phyloP scores from a whole-genome alignment of 495 filamentous ascomycete species.

The Elaphomyces granulatus region DNA sequence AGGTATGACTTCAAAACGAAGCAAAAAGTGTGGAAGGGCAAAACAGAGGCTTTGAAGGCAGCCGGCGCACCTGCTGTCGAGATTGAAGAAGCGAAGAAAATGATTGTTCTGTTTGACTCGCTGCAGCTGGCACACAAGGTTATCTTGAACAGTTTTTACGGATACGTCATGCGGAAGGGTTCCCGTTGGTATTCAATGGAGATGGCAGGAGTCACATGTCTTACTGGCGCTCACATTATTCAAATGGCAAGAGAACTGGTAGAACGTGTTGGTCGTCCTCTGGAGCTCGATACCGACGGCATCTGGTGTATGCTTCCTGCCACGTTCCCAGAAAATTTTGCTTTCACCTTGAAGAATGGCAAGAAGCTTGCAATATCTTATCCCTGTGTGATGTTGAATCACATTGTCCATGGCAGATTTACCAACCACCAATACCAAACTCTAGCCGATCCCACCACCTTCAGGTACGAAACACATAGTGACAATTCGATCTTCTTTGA shows the following conservation, averaged over 20 bases:
- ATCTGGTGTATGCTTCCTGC: conserved; percentile 99
- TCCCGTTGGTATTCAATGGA: conserved; percentile 99
- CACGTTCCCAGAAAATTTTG: conserved; percentile 93
- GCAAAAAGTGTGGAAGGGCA: conserved; percentile 97
- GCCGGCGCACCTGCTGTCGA: conserved; percentile 63
- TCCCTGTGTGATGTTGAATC: conserved; percentile 98
- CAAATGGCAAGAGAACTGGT: conserved; percentile 92
- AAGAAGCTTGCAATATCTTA: conserved; percentile 95
- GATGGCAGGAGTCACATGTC: conserved; percentile 97
- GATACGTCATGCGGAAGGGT: conserved; percentile 98
- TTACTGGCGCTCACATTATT: conserved; percentile 95
- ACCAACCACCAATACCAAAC: conserved; percentile 97
- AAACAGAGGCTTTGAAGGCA: conserved; percentile 71
- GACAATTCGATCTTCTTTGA: conserved; percentile 99
- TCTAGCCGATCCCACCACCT: conserved; percentile 58
- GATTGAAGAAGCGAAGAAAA: conserved; percentile 92
- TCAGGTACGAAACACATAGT: conserved; percentile 87
- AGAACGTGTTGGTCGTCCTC: conserved; percentile 79
- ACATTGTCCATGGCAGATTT: conserved; percentile 86
- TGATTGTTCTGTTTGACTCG: conserved; percentile 94
- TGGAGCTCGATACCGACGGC: conserved; percentile 98
- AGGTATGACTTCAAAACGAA: conserved; percentile 97
- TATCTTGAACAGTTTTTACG: conserved; percentile 98
- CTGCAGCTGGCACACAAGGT: conserved; percentile 96
- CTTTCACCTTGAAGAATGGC: conserved; percentile 84